Percentiles rank a stretch among this genome's conserved stretches.
Evolutionary conservation across 805 yeast genomes (phyloP).

Genomic region (Ogataea parapolymorpha): DNA sequence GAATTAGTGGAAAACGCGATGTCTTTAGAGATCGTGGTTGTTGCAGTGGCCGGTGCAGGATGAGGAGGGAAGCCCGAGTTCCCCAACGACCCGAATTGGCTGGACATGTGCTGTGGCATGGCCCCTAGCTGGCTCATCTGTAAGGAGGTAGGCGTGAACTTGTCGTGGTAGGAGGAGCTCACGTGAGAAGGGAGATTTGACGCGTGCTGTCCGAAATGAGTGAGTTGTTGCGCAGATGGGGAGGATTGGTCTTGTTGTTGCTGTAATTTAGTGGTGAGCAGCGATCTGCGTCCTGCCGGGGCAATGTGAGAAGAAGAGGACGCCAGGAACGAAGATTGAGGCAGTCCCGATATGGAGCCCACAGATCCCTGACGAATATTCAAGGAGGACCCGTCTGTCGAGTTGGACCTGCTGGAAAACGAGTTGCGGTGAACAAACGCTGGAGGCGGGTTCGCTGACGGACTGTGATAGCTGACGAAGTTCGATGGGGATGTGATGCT

Average conservation of each 20-base stretch:
- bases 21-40: conserved; percentile 53
- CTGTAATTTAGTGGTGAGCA: conserved; percentile 26
- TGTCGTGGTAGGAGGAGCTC: conserved; percentile 34
- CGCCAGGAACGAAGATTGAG: conserved; percentile 17
- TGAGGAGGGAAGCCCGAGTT: conserved; percentile 31
- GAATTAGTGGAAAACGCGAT: conserved; percentile 39
- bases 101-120: conserved; percentile 13
- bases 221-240: conserved; percentile 22
- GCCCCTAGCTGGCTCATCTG: conserved; percentile 5
- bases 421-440: conserved; percentile 26
- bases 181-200: conserved; percentile 28
- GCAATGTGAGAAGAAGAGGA: conserved; percentile 20
- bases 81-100: conserved; percentile 14
- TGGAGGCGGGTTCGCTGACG: conserved; percentile 32
- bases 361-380: conserved; percentile 3
- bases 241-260: conserved; percentile 14
- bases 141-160: conserved; percentile 9
- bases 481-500: conserved; percentile 30
- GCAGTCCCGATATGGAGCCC: conserved; percentile 12
- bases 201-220: conserved; percentile 46
- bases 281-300: conserved; percentile 30
- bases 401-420: conserved; percentile 26
- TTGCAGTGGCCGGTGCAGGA: conserved; percentile 48
- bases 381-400: conserved; percentile 19
- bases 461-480: conserved; percentile 31